These are phyloP conservation scores for Pythium sp. DNA, from an alignment of 352 stramenopile species.

Conservation along the genomic window DNA sequence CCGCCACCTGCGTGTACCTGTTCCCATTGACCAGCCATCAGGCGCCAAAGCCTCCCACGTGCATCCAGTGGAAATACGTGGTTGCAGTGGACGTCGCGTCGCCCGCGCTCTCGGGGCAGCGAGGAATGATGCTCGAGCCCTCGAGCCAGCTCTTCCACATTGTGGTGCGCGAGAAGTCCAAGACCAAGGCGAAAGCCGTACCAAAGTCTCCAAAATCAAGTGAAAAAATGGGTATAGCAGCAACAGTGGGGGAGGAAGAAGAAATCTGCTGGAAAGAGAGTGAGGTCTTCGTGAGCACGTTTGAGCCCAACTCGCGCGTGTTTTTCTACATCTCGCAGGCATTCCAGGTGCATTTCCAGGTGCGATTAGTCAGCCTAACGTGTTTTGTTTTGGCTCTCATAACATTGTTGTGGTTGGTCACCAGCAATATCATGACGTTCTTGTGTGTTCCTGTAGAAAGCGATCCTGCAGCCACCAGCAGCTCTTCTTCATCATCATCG, in stretches of 20 bases:
- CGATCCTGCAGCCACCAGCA: slow-evolving; percentile 7
- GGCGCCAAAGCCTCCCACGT: slow-evolving; percentile 13
- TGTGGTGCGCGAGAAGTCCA: slow-evolving; percentile 15
- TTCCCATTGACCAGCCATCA: slow-evolving; percentile 35
- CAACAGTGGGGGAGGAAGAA: background rate
- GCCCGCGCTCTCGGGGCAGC: slow-evolving; percentile 33
- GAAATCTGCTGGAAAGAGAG: background rate
- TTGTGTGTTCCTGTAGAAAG: slow-evolving; percentile 6
- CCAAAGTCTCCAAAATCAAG: background rate
- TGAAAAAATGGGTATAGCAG: background rate
- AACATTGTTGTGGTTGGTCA: background rate
- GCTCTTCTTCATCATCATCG: background rate
- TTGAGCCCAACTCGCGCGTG: slow-evolving; percentile 55
- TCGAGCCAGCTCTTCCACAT: slow-evolving; percentile 56
- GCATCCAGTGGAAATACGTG: slow-evolving; percentile 28
- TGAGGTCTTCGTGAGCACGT: slow-evolving; percentile 53
- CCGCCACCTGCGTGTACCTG: slow-evolving; percentile 37
- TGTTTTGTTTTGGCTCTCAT: background rate
- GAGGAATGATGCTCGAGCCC: slow-evolving; percentile 40
- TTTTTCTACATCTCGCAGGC: slow-evolving; percentile 50
- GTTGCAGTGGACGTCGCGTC: slow-evolving; percentile 35
- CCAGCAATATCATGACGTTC: background rate
- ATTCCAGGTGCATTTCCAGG: slow-evolving; percentile 44
- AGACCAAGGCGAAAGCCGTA: background rate
- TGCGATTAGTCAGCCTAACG: slow-evolving; percentile 8